Base-by-base conservation (phyloP, 108 stramenopile genomes). In the Discostella stelligeroides region DNA sequence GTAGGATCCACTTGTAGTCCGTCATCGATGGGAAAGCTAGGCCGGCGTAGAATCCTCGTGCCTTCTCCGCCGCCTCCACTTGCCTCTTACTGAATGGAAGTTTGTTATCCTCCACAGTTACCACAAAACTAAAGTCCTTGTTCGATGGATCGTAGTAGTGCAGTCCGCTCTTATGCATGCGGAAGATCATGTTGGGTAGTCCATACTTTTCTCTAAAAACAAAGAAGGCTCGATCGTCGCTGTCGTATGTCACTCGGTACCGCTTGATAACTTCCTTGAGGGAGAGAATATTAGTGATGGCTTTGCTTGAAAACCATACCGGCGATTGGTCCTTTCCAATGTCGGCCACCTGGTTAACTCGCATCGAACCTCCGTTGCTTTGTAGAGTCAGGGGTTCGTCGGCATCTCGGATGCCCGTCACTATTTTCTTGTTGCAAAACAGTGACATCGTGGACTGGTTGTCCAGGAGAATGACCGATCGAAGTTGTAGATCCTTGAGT, bases 21-120 rank as follows among this genome's bases (percentile, higher is more conserved):
- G 40, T 4, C 9, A 55, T 28, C n/a, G 66, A 68, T 20, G 81
- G 84, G 2, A 34, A 69, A 18, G 62, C 76, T 4, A 81, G 20
- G 15, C 48, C 56, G 42, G 65, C 51, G 23, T 84, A 71, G 1
- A 84, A 38, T 7, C 38, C 29, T 34, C 34, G 34, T 5, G 34
- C 34, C 34, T 34, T 34, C 34, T 34, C 5, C 6, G 34, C 34
- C 3, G 5, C 34, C 5, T 3, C 34, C 3, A 34, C 34, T 34
- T 34, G 5, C 6, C 34, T 3, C 5, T 34, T 34, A 6, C 5
- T 34, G 34, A 34, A 34, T 3, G 3, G 34, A 5, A 5, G 34
- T 34, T 34, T 34, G 34, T 34, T 34, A 6, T 34, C 34, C 6
- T 34, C 34, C 5, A 34, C 34, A 3, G 34, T 34, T 3, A 6